phyloP scores from a whole-genome alignment of 2,329 filamentous ascomycete species.

The Aureobasidium uvarum region DNA sequence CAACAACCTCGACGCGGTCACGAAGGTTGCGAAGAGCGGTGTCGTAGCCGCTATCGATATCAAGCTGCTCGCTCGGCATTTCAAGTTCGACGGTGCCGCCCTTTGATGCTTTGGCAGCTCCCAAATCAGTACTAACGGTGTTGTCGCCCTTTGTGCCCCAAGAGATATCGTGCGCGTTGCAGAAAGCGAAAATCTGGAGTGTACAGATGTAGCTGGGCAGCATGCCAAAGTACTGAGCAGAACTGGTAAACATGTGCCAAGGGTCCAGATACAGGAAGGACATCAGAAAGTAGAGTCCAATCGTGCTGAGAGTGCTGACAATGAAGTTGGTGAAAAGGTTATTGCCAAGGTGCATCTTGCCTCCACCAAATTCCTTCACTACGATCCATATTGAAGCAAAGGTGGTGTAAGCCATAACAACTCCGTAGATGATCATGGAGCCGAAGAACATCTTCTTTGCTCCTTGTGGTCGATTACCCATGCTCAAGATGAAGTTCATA shows the following conservation, averaged over 20 bases:
- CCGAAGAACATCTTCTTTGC: conserved; percentile 85
- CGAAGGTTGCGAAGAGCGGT: conserved; percentile 94
- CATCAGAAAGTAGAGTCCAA: conserved; percentile 95
- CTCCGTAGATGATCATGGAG: conserved; percentile 82
- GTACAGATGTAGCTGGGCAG: conserved; percentile 95
- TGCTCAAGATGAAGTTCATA: conserved; percentile 92
- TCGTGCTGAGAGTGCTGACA: conserved; percentile 80
- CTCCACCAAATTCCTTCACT: conserved; percentile 63
- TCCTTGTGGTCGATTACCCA: conserved; percentile 94
- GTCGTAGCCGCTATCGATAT: conserved; percentile 97
- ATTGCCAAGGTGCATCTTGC: conserved; percentile 64
- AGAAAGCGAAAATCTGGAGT: conserved; percentile 96
- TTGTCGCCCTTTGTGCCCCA: conserved; percentile 99
- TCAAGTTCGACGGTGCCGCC: conserved; percentile 83
- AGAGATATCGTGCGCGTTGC: conserved; percentile 97
- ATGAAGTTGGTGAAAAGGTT: conserved; percentile 96
- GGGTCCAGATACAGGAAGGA: conserved; percentile 95
- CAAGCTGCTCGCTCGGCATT: conserved; percentile 96
- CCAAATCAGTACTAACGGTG: conserved; percentile 86
- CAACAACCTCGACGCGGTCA: conserved; percentile 80
- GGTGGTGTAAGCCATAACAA: conserved; percentile 95
- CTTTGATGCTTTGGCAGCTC: conserved; percentile 73
- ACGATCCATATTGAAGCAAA: conserved; percentile 90
- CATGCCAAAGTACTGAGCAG: conserved; percentile 87
- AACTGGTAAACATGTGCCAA: conserved; percentile 97